Evolutionary conservation across 2,329 filamentous ascomycete species (phyloP), one percentile per base, ranked within the genome.

Genomic region (Knoxdaviesia capensis): DNA sequence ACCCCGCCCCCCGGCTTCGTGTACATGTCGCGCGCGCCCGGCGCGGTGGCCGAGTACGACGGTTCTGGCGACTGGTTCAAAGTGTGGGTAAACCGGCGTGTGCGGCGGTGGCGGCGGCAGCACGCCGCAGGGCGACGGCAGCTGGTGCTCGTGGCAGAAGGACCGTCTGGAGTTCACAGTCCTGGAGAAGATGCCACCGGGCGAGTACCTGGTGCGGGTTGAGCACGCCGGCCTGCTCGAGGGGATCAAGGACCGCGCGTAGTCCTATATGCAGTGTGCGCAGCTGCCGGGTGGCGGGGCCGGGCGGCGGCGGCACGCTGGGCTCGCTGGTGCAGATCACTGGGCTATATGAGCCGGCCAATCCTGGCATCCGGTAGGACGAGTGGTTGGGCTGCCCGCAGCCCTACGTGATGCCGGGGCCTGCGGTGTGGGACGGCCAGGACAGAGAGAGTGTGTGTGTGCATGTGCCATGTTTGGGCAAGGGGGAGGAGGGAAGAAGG

Each of bases 211-310:
- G 20, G 49, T 67, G 33, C 51, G 63, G 20, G 56, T 60, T 40
- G 63, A 66, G 50, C 63, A 66, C 47, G 62, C 66, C 45, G 64
- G 55, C 30, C 59, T 68, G 40, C 64, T 66, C 50, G 60, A 44
- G 34, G 42, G 42, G 1, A 34, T 38, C 42, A 40, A 44, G 34
- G 39, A 39, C 28, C 39, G 42, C 11, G 49, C 49, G 30, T 47
- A 65, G 48, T 59, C 63, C 49, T 64, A 64, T 49, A 58, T 63
- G 37, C 56, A 56, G 5, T 64, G 62, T 46, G 59, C 56, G 1
- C 62, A 64, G 53, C 45, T 65, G 33, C 57, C 57, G 44, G 57
- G 64, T 36, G 55, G 53, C 11, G 57, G 58, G n/a, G 55, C 57
- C 31, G 20, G 20, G 20, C 20, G 60, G 60, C 20, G 60, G 60